Evolutionary conservation across 805 yeast genomes (phyloP), one percentile per base, ranked within the genome.

Genomic region (Monosporozyma servazzii): DNA sequence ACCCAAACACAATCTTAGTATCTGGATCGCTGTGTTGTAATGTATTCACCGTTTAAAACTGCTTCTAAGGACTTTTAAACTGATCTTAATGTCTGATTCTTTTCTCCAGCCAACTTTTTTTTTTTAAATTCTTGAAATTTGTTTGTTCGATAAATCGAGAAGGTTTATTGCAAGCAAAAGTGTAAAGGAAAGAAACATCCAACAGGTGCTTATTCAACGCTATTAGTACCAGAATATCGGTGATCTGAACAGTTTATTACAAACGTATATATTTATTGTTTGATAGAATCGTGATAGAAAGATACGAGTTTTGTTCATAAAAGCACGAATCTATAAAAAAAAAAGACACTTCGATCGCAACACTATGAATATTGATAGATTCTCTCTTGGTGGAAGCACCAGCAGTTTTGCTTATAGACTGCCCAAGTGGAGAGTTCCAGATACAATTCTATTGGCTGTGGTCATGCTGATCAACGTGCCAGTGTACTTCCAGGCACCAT

Each of bases 401-500:
- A 53, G 49, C 17, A 55, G 56, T 46, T 51, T 55, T 40, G 50
- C 56, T 5, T 53, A 55, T 44, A 55, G 58, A 29, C 37, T 49
- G 10, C 58, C 62, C 44, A 72, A 72, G 53, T 73, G 76, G 76
- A 66, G 72, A 49, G 45, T 70, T 13, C 66, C 73, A 5, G 76
- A 73, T 54, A 60, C 66, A 9, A 30, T 70, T 3, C 53, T 70
- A 2, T 53, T 71, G 18, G 66, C 68, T 1, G 42, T 66, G 1
- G 58, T 70, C 4, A 62, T 66, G 49, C 23, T 68, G 3, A 27
- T 70, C 7, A 70, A 68, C 49, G 50, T 58, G n/a, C 66, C 71
- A 6, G 65, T 69, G 9, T 66, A 67, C 44, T 54, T 60, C 29
- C 61, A 62, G 39, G 61, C 71, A 36, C 96, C 96, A 1, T 86